phyloP scores from a whole-genome alignment of 2,329 filamentous ascomycete species.

The Chaetomium strumarium region DNA sequence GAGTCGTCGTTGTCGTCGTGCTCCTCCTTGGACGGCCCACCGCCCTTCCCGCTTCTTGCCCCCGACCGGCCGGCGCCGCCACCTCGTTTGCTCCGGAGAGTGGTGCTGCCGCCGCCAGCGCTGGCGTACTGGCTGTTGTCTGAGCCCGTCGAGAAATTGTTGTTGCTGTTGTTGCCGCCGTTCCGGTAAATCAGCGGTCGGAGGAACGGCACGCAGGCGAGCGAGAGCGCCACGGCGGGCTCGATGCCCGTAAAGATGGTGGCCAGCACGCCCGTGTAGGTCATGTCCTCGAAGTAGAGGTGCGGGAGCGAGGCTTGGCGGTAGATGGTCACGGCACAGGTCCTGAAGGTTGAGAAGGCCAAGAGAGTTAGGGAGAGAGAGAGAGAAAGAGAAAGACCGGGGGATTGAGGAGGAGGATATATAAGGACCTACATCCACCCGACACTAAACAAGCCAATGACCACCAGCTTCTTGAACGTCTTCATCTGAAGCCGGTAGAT shows the following conservation, averaged over 20 bases:
- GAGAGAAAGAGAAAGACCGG: not conserved
- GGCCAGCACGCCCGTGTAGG: constrained; percentile 1
- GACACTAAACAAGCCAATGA: constrained; percentile 4
- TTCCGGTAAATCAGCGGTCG: not conserved
- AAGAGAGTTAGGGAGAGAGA: too few species aligned
- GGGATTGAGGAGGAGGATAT: not conserved
- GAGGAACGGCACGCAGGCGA: constrained; percentile 3
- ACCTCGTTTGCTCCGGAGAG: not conserved
- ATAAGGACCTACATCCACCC: not conserved
- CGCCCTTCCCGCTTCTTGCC: not conserved
- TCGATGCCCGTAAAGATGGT: constrained; percentile 5
- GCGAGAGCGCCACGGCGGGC: not conserved
- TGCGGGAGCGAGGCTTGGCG: constrained; percentile 1
- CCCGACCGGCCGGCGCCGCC: not conserved
- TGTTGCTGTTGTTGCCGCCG: not conserved
- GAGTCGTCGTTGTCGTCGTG: not conserved
- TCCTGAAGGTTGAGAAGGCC: too few species aligned
- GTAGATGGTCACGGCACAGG: constrained; percentile 4
- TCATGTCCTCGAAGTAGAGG: constrained; percentile 7
- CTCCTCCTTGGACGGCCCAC: not conserved
- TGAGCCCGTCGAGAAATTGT: not conserved
- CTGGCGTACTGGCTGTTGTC: not conserved
- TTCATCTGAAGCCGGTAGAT: not conserved
- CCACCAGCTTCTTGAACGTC: constrained; percentile 4
- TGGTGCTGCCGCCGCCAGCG: not conserved